Evolutionary conservation across 345 rosid genomes (phyloP), one percentile per base, ranked within the genome.

Genomic region (Arabidopsis arenosa): DNA sequence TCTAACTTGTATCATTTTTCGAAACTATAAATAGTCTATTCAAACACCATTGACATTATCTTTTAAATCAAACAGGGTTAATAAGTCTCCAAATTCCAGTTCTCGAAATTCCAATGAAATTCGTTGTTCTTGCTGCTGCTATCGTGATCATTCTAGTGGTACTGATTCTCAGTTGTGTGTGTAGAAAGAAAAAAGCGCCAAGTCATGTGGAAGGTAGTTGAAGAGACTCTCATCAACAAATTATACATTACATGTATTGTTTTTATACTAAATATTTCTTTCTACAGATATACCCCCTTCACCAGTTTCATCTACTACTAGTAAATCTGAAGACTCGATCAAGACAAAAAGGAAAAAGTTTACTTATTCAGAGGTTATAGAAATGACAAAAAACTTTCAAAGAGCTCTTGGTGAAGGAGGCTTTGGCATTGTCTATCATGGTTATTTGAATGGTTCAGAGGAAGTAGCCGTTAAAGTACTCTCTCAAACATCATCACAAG

Each of bases 341-440:
- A 13, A 51, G 21, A 52, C 68, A 6, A 63, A 75, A 59, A 71
- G 63, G n/a, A 76, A 35, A 18, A 58, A 15, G 6, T 83, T 85
- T 41, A 74, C 63, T 2, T 80, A 70, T 48, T 30, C 47, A 0
- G 85, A 82, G 40, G 63, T 85, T 13, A 39, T 44, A n/a, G 63
- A n/a, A 5, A 80, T 87, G 5, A 87, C 88, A 15, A 60, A 70
- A 6, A 77, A 85, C 63, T 87, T 87, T 11, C 7, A 49, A 21
- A 81, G 17, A 55, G 65, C 74, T 35, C 72, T 82, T 28, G 88
- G 91, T 9, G 71, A 80, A 69, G 91, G 87, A 43, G 85, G 88
- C 2, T 85, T 83, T 43, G 91, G 91, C 63, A 71, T 70, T 18
- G 89, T 87, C 5, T 85, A 81, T 60, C 75, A 54, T 43, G 90